Percentiles rank a stretch among this genome's conserved stretches.
Evolutionary conservation across 2,329 filamentous ascomycete species (phyloP).

Genomic region (Sporothrix euskadiensis): DNA sequence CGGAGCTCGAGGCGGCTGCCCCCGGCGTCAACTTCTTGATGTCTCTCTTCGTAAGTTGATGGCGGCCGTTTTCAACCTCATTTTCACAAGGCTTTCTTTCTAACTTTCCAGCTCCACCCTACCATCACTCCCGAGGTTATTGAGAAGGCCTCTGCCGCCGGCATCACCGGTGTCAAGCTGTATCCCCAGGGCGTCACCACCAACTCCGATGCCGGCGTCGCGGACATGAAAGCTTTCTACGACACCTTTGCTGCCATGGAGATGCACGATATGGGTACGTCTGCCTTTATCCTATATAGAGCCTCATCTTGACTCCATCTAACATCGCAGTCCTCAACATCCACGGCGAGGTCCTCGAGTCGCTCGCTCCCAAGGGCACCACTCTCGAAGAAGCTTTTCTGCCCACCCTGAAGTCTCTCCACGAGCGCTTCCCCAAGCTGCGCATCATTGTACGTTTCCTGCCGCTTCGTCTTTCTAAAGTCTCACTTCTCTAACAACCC

Average conservation of each 20-base stretch:
- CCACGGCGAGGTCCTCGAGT: constrained; percentile 73
- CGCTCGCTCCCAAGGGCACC: constrained; percentile 43
- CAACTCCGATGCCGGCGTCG: constrained; percentile 68
- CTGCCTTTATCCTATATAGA: neutral
- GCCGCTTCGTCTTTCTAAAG: neutral
- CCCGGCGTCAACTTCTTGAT: constrained; percentile 69
- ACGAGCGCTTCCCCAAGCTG: constrained; percentile 71
- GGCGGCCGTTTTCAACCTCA: neutral
- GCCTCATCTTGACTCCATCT: neutral
- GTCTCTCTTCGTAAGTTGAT: constrained; percentile 56
- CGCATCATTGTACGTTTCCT: constrained; percentile 52
- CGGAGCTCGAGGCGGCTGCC: constrained; percentile 59
- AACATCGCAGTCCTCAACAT: constrained; percentile 58
- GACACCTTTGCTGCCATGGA: constrained; percentile 90
- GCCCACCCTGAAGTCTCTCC: constrained; percentile 73
- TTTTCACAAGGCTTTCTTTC: neutral
- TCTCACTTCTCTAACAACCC: neutral
- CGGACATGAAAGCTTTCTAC: constrained; percentile 69
- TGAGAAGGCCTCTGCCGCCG: constrained; percentile 68
- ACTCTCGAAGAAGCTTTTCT: constrained; percentile 69
- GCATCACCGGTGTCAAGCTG: constrained; percentile 70
- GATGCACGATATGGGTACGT: constrained; percentile 60
- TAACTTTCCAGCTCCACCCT: constrained; percentile 47
- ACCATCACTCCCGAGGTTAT: constrained; percentile 69
- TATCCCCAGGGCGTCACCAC: constrained; percentile 63